phyloP scores from a whole-genome alignment of 306 rosid species.

The Vigna hirtella region DNA sequence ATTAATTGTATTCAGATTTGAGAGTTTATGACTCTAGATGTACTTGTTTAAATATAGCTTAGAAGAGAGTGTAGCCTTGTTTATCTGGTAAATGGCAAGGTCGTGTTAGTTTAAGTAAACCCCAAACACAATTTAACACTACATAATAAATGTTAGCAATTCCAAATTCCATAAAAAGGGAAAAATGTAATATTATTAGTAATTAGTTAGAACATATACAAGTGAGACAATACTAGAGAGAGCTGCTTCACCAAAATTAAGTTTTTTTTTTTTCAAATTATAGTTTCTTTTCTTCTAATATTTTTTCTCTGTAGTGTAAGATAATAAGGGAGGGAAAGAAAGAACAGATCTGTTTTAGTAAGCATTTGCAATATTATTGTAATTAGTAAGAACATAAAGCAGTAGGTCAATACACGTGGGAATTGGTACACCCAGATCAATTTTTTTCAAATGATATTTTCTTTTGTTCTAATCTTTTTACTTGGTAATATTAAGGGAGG shows the following conservation, averaged over 20 bases:
- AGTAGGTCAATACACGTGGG: not conserved
- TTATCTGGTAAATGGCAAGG: conserved; percentile 1
- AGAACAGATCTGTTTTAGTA: not conserved
- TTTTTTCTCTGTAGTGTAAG: no score
- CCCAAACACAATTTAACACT: conserved; percentile 25
- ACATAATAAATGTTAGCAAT: conserved; percentile 5
- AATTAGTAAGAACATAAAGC: not conserved
- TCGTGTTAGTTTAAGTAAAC: conserved; percentile 15
- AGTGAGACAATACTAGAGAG: not conserved
- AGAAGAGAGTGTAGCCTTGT: conserved; percentile 10
- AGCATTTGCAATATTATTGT: conserved; percentile 5
- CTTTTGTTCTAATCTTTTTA: conserved; percentile 3
- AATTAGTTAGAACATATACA: not conserved
- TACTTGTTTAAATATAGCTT: conserved; percentile 10
- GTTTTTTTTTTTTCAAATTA: not conserved
- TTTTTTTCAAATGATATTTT: not conserved
- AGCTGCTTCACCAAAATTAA: conserved; percentile 16
- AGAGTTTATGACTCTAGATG: not conserved
- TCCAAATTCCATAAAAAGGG: conserved; percentile 6
- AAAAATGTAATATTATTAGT: conserved; percentile 12
- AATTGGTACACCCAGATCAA: not conserved
- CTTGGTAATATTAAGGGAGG: not conserved
- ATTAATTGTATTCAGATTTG: conserved; percentile 9
- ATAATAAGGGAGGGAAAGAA: not conserved
- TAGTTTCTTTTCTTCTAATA: not conserved